Percentiles rank a stretch among this genome's conserved stretches.
Conservation (phyloP, 306 rosid genomes). For the Lagenaria siceraria region DNA sequence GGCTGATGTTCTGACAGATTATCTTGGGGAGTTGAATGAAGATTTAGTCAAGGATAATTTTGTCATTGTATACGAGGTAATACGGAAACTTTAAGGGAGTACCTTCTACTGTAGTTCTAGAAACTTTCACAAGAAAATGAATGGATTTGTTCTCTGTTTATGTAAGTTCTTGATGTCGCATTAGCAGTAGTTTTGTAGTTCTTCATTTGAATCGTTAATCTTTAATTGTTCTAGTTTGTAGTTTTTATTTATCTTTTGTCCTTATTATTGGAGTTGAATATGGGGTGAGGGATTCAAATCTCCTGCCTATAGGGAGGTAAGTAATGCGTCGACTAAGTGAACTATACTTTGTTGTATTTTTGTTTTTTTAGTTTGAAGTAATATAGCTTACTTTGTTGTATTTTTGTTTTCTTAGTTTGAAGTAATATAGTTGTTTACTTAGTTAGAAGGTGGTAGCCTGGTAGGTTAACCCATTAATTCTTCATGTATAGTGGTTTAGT, state of each 20-base stretch:
- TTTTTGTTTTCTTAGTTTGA: neutral
- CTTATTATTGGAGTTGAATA: neutral
- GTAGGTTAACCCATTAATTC: neutral
- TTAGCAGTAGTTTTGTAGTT: neutral
- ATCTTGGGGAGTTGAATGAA: conserved; percentile 87
- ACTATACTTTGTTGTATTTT: neutral
- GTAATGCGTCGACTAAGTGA: neutral
- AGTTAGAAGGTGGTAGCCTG: neutral
- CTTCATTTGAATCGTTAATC: neutral
- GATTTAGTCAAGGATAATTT: conserved; percentile 82
- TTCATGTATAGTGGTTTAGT: neutral
- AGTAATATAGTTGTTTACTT: neutral
- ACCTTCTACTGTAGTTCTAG: neutral
- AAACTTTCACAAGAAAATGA: neutral
- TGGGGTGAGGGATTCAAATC: neutral
- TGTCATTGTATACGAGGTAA: conserved; percentile 79
- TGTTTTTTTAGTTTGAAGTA: neutral
- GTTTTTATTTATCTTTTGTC: neutral
- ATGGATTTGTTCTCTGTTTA: neutral
- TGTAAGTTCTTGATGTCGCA: neutral
- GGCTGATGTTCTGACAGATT: conserved; percentile 78
- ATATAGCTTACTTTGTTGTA: neutral
- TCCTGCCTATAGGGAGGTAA: neutral
- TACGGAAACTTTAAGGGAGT: neutral
- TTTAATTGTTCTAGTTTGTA: neutral